phyloP scores from a whole-genome alignment of 352 stramenopile species.

The Phytophthora kernoviae region DNA sequence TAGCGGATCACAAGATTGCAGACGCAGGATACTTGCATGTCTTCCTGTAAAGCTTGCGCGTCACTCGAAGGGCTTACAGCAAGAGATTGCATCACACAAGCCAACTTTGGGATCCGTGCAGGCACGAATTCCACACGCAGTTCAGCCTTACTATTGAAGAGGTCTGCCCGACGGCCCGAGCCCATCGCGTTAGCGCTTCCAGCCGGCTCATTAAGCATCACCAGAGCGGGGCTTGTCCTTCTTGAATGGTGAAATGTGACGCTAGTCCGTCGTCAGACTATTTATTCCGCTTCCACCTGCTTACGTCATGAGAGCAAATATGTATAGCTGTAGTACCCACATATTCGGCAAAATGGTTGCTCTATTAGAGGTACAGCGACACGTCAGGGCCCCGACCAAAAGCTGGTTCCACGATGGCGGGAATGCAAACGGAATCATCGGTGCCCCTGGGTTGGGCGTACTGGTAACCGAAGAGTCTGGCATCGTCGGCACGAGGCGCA shows the following conservation, averaged over 20 bases:
- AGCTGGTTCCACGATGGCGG: slow-evolving; percentile 72
- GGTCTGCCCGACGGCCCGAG: neutral
- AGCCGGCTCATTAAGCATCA: neutral
- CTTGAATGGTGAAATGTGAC: no score
- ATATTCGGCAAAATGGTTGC: slow-evolving; percentile 1
- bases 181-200: neutral
- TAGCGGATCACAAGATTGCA: neutral
- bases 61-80: slow-evolving; percentile 17
- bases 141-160: slow-evolving; percentile 4
- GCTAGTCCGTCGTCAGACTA: slow-evolving; percentile 3
- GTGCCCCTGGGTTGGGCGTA: neutral
- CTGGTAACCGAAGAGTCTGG: slow-evolving; percentile 14
- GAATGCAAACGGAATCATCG: slow-evolving; percentile 47
- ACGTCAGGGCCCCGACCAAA: slow-evolving; percentile 63
- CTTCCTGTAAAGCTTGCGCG: slow-evolving; percentile 15
- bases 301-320: slow-evolving; percentile 3
- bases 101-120: slow-evolving; percentile 32
- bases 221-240: neutral
- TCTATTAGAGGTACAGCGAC: slow-evolving; percentile 59
- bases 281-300: slow-evolving; percentile 20
- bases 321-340: slow-evolving; percentile 2
- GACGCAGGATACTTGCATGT: slow-evolving; percentile 13
- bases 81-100: neutral
- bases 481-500: slow-evolving; percentile 30
- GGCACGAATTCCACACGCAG: slow-evolving; percentile 31